These are phyloP conservation scores for Pythium grandisporangium DNA, from an alignment of 352 stramenopile species.

Conservation along the genomic window DNA sequence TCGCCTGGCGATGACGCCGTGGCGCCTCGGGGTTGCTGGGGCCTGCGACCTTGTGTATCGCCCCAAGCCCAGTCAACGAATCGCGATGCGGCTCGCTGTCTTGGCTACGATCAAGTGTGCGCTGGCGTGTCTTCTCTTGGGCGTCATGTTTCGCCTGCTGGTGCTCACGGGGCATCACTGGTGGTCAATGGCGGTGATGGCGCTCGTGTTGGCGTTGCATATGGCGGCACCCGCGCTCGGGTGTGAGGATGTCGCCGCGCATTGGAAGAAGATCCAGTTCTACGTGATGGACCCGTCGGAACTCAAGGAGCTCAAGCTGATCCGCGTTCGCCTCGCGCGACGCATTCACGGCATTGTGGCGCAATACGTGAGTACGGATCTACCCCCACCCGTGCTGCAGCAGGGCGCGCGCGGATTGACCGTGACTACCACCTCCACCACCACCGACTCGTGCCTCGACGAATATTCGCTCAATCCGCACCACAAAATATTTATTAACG, in stretches of 20 bases:
- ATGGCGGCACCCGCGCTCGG: conserved; percentile 20
- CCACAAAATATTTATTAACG: conserved; percentile 83
- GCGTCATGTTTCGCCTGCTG: conserved; percentile 20
- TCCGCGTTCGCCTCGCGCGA: conserved; percentile 37
- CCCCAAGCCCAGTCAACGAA: conserved; percentile 15
- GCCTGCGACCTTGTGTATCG: conserved; percentile 49
- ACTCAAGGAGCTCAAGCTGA: conserved; percentile 39
- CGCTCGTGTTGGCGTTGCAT: conserved; percentile 25
- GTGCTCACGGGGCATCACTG: conserved; percentile 24
- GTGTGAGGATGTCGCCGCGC: conserved; percentile 33
- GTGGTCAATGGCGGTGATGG: conserved; percentile 11
- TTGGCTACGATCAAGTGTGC: conserved; percentile 24
- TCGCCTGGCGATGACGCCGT: conserved; percentile 28
- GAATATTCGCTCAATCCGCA: conserved; percentile 64
- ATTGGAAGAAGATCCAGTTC: conserved; percentile 69
- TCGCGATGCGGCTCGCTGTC: conserved; percentile 14
- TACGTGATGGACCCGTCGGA: conserved; percentile 59
- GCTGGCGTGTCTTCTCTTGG: conserved; percentile 23
- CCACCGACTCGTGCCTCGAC: conserved; percentile 34
- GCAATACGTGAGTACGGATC: conserved; percentile 52
- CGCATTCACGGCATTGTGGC: conserved; percentile 61
- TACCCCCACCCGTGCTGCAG: conserved; percentile 53
- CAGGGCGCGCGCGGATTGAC: no score
- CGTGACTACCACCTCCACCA: conserved; percentile 26
- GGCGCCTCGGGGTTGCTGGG: conserved; percentile 31